phyloP scores from a whole-genome alignment of 2,329 filamentous ascomycete species.

The Sporothrix variecibatus region DNA sequence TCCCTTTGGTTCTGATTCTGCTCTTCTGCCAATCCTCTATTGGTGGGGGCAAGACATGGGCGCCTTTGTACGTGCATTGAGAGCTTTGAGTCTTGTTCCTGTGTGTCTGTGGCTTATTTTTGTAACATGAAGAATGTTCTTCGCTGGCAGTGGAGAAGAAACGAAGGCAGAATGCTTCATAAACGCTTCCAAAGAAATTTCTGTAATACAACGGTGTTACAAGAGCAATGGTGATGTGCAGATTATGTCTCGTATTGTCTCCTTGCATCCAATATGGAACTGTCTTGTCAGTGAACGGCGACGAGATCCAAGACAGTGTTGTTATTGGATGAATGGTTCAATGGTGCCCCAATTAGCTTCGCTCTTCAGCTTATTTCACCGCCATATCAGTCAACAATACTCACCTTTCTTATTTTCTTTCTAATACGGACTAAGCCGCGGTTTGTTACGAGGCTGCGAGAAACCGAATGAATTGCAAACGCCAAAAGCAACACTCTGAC shows the following conservation, averaged over 20 bases:
- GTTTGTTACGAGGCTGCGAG: neutral
- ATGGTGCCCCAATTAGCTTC: neutral
- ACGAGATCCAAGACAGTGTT: neutral
- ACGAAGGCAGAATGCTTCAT: neutral
- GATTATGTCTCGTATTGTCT: neutral
- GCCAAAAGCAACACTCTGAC: too few relatives aligned
- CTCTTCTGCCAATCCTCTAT: neutral
- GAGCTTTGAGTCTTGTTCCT: neutral
- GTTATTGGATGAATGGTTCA: neutral
- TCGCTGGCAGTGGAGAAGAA: neutral
- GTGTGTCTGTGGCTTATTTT: neutral
- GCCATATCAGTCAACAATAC: neutral
- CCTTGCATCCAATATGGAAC: neutral
- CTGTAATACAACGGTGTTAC: neutral
- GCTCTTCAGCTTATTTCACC: neutral
- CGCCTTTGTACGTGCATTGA: neutral
- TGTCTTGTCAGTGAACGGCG: neutral
- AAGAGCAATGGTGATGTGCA: neutral
- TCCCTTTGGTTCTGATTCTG: too few relatives aligned
- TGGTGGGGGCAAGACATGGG: neutral
- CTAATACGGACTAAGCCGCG: neutral
- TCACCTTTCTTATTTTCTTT: neutral
- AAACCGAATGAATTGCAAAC: neutral
- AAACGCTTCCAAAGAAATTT: neutral
- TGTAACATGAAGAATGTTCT: neutral